phyloP scores from a whole-genome alignment of 805 yeast species.

The Lipomyces chichibuensis region DNA sequence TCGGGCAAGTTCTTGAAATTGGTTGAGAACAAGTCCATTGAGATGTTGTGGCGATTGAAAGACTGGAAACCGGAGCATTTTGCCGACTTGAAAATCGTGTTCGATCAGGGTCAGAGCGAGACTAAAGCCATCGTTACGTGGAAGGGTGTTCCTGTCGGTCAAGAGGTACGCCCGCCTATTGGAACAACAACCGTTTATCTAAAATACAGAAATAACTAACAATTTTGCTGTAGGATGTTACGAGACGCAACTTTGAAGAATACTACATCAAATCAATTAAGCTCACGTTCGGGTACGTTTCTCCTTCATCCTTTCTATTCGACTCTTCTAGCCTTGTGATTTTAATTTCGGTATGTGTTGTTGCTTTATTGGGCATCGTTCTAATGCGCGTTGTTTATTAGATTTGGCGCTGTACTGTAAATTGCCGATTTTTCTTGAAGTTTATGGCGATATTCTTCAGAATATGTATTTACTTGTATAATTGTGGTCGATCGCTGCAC shows the following conservation, averaged over 20 bases:
- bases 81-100: slow-evolving; percentile 66
- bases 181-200: not conserved
- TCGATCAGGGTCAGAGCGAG: slow-evolving; percentile 80
- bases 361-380: slow-evolving; percentile 14
- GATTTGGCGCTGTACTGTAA: slow-evolving; percentile 82
- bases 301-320: not conserved
- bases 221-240: slow-evolving; percentile 59
- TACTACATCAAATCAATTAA: slow-evolving; percentile 89
- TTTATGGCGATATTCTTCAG: not conserved
- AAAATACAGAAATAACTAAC: not conserved
- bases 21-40: slow-evolving; percentile 61
- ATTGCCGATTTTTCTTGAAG: not conserved
- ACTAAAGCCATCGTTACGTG: slow-evolving; percentile 78
- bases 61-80: slow-evolving; percentile 88
- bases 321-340: not conserved
- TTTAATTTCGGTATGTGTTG: slow-evolving; percentile 2
- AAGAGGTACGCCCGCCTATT: slow-evolving; percentile 54
- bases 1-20: slow-evolving; percentile 67
- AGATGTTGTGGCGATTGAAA: slow-evolving; percentile 81
- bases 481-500: not conserved
- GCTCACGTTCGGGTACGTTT: slow-evolving; percentile 71
- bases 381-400: slow-evolving; percentile 27
- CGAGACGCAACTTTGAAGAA: slow-evolving; percentile 80
- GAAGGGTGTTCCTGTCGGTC: slow-evolving; percentile 92
- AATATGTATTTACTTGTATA: not conserved